Evolutionary conservation across 1,284 basidiomycete genomes (phyloP), one percentile per base, ranked within the genome.

Genomic region (Fomitopsis schrenkii): DNA sequence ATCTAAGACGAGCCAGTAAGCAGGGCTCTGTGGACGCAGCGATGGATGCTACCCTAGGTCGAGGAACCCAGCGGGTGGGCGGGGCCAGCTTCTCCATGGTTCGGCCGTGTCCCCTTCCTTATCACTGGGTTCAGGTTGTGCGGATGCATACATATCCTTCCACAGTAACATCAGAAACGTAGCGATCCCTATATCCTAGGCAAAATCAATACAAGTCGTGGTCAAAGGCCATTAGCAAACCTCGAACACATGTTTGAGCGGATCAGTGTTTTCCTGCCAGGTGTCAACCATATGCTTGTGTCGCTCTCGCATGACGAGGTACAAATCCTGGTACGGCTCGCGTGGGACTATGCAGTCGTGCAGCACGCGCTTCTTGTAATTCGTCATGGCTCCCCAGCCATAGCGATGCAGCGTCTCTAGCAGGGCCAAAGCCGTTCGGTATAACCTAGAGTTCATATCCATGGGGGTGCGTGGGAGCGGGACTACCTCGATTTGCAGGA

Each of bases 121-220:
- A 2, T 19, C 44, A 46, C 14, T 4, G 52, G 17, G 35, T 35
- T 35, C 30, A 28, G 50, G 3, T 17, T 68, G 59, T n/a, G 70
- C 41, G 53, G 71, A 60, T 15, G 35, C 17, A 65, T 83, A 95
- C 44, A 85, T 87, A 54, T 84, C 79, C 67, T 88, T 91, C 96
- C 96, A 98, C 3, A 98, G 77, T 0, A 96, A 80, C 75, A 98
- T 95, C 48, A 98, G 78, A 74, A 91, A 98, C 0, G 95, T 94
- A 3, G 94, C 95, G 54, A 97, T 94, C 0, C 92, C 93, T 52
- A 97, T 90, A 72, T 97, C 95, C 86, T 89, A 33, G 0, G 8
- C 28, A 15, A 33, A 5, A 12, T 50, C 8, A 50, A 26, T 12
- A 22, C 14, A 10, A 33, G 22, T 3, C 19, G 17, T 8, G 44